A percentile compares a stretch with the other conserved stretches of the same genome.
phyloP scores from a whole-genome alignment of 495 filamentous ascomycete species.

The Talaromyces thailandensis region DNA sequence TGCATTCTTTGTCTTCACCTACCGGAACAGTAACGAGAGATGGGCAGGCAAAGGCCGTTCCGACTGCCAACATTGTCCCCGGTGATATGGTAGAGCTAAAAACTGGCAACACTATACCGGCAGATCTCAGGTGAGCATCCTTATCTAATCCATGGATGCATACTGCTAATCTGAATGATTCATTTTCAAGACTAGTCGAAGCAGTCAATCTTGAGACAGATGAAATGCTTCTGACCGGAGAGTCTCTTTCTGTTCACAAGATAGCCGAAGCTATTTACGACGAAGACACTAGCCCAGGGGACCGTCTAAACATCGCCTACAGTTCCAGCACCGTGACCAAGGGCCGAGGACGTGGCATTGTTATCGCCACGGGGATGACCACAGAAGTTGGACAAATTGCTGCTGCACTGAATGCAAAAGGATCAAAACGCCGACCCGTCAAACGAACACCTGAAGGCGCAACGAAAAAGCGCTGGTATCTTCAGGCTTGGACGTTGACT shows the following conservation, averaged over 20 bases:
- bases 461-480: constrained; percentile 56
- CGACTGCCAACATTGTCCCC: constrained; percentile 62
- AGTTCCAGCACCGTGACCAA: constrained; percentile 79
- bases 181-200: constrained; percentile 27
- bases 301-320: constrained; percentile 65
- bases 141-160: background rate
- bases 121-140: constrained; percentile 39
- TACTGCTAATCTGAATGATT: background rate
- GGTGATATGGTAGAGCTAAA: constrained; percentile 70
- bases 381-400: constrained; percentile 69
- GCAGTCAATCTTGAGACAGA: constrained; percentile 60
- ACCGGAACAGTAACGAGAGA: constrained; percentile 60
- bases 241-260: constrained; percentile 62
- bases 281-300: constrained; percentile 55
- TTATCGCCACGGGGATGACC: constrained; percentile 64
- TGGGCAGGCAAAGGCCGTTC: constrained; percentile 55
- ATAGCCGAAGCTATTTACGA: constrained; percentile 57
- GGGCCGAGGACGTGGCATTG: constrained; percentile 73
- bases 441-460: constrained; percentile 49
- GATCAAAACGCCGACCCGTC: constrained; percentile 37
- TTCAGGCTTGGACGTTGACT: constrained; percentile 60
- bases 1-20: constrained; percentile 54
- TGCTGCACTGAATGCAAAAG: constrained; percentile 44
- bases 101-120: constrained; percentile 68
- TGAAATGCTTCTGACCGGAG: constrained; percentile 64